Evolutionary conservation across 306 rosid species (phyloP).

Genomic region (Castanea crenata): DNA sequence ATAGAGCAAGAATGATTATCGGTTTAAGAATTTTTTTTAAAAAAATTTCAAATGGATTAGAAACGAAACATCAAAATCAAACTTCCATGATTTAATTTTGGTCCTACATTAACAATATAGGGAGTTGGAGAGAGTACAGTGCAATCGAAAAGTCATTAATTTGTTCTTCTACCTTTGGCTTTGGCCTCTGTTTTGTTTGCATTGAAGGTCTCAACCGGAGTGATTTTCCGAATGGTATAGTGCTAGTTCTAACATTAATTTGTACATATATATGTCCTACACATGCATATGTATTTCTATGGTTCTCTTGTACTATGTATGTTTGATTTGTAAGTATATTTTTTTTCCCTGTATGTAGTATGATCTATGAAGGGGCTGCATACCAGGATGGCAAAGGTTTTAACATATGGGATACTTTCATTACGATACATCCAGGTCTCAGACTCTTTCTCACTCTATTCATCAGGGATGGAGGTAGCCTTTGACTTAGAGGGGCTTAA

Average conservation of each 20-base stretch:
- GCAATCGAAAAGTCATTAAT: background rate
- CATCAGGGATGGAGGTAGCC: background rate
- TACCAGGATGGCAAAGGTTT: constrained; percentile 15
- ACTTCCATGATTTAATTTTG: background rate
- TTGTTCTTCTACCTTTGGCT: constrained; percentile 3
- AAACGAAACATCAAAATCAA: too few relatives aligned
- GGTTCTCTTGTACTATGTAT: background rate
- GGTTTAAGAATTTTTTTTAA: too few relatives aligned
- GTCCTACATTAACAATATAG: background rate
- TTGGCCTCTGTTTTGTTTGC: background rate
- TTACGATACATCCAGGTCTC: constrained; percentile 4
- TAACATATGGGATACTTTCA: constrained; percentile 23
- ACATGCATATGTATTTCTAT: background rate
- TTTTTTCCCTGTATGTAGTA: background rate
- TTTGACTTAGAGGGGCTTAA: too few relatives aligned
- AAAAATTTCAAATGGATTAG: too few relatives aligned
- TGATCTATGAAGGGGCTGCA: constrained; percentile 24
- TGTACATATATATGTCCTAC: background rate
- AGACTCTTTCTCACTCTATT: background rate
- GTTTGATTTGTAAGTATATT: background rate
- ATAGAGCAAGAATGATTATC: too few relatives aligned
- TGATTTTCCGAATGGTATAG: constrained; percentile 5
- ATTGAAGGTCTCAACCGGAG: background rate
- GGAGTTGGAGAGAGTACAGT: background rate
- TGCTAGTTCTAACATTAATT: background rate